phyloP scores from a whole-genome alignment of 1,284 basidiomycete genomes.

The Leccinum insolens region DNA sequence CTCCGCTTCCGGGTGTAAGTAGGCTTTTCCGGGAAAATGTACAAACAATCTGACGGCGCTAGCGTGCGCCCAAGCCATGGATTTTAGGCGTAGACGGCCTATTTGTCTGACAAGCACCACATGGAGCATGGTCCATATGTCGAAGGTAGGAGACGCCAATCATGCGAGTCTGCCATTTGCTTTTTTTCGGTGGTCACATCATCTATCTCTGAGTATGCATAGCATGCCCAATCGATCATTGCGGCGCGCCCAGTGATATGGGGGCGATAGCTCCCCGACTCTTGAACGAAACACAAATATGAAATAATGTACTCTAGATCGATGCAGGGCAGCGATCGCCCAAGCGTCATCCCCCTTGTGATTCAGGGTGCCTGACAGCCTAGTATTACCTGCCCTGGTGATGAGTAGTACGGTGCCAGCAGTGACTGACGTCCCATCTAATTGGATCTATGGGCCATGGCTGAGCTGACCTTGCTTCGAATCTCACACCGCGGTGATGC shows the following conservation, averaged over 20 bases:
- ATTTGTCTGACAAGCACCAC: slow-evolving; percentile 1
- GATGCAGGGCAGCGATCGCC: slow-evolving; percentile 11
- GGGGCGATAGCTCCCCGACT: not conserved
- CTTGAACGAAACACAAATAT: not conserved
- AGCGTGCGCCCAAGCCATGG: not conserved
- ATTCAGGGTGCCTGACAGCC: not conserved
- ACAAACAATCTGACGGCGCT: not conserved
- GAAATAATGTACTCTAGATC: slow-evolving; percentile 3
- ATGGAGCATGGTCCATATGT: slow-evolving; percentile 3
- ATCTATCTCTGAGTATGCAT: not conserved
- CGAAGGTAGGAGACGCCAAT: not conserved
- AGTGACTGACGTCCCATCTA: not conserved
- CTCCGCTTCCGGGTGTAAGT: not conserved
- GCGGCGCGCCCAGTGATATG: slow-evolving; percentile 5
- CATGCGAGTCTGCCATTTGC: slow-evolving; percentile 1
- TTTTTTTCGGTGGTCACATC: slow-evolving; percentile 1
- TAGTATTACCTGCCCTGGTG: not conserved
- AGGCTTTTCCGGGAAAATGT: not conserved
- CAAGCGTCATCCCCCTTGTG: not conserved
- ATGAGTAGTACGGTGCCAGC: not conserved
- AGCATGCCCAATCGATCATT: not conserved
- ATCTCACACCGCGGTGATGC: slow-evolving; percentile 12
- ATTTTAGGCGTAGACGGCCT: not conserved
- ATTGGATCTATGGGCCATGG: not conserved
- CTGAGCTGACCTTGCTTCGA: not conserved